Conservation (phyloP, 2,329 filamentous ascomycete genomes). For the Camillea tinctor region DNA sequence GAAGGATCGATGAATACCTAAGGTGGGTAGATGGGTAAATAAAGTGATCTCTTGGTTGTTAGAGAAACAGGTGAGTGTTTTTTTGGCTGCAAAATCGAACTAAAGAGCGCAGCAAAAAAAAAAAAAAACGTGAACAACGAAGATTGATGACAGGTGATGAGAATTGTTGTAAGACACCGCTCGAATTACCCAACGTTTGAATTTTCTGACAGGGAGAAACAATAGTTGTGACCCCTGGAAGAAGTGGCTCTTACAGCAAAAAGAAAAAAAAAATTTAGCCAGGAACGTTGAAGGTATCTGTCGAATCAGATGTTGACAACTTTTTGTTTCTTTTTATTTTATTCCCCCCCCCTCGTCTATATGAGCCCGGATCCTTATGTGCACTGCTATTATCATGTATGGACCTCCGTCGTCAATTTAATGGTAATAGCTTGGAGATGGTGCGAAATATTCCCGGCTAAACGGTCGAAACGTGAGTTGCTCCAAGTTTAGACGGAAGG, state of each 20-base stretch:
- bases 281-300: neutral
- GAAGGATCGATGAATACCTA: neutral
- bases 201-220: neutral
- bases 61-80: too few species aligned
- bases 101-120: neutral
- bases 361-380: neutral
- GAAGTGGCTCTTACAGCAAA: neutral
- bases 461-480: constrained; percentile 12
- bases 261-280: too few species aligned
- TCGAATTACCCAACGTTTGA: neutral
- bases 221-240: neutral
- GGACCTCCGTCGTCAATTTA: neutral
- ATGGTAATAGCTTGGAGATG: constrained; percentile 1
- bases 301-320: neutral
- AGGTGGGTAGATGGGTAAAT: neutral
- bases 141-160: neutral
- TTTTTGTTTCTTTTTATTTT: neutral
- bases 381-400: neutral
- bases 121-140: neutral
- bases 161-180: neutral
- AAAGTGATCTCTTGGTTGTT: neutral
- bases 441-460: constrained; percentile 7
- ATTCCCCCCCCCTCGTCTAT: neutral
- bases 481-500: neutral
- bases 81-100: neutral